Base-by-base conservation (phyloP, 2,329 filamentous ascomycete species). In the Pseudofabraea citricarpa region DNA sequence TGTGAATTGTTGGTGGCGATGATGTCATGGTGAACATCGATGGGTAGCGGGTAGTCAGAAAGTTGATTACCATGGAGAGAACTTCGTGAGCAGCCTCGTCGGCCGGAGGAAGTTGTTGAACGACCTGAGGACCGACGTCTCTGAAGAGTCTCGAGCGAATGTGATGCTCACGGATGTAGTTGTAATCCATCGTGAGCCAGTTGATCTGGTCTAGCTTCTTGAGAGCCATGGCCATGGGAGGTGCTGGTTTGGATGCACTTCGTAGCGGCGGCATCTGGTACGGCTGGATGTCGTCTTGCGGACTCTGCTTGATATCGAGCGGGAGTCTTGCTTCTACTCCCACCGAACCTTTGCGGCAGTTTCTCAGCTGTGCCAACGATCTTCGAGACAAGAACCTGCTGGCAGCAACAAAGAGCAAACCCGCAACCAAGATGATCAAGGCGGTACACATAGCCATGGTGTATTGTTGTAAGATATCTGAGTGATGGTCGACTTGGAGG, bases 181-280 rank as follows among this genome's bases (percentile, higher is more conserved):
- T 63, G 10, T 65, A 62, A 48, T 75, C 70, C 37, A 76, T 54
- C 1, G 63, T 68, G 10, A 76, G 62, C 73, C 72, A 76, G 44
- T 73, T 70, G 16, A 59, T 53, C 18, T 56, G 51, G 27, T 70
- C 68, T n/a, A 72, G 58, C 43, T 65, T 69, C 41, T 62, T 65
- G 13, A 76, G 60, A 13, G 71, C 70, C 64, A 74, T 72, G 49
- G 69, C 68, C 36, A 70, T 66, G 22, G 64, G 61, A 37, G 45
- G 21, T 20, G 44, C 8, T 48, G 46, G 3, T 50, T 45, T 24
- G 36, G 44, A 39, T 47, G 43, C 33, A 16, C 44, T 29, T n/a
- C 43, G 40, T 18, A 58, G 44, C 15, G 53, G 35, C 6, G 56
- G 56, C 13, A 57, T 46, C 15, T 49, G 35, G 39, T 56, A 57